These are phyloP conservation scores for Porodaedalea pini DNA, from an alignment of 1,284 basidiomycete species.

Conservation along the genomic window DNA sequence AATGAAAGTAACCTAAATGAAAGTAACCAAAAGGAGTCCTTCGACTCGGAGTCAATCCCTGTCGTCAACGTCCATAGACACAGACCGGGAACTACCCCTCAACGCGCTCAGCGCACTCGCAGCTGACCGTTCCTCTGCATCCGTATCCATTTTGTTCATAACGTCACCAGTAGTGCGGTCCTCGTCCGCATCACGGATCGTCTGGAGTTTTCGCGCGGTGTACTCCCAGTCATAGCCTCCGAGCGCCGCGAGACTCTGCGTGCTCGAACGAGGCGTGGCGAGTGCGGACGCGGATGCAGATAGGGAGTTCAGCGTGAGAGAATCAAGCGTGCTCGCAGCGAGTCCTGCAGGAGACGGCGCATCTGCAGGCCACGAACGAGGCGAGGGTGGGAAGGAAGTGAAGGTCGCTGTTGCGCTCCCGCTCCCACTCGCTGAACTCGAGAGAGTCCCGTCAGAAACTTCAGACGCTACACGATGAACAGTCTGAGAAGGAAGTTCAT, in stretches of 20 bases:
- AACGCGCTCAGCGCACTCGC: slow-evolving; percentile 14
- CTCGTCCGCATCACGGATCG: slow-evolving; percentile 11
- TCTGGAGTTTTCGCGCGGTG: slow-evolving; percentile 14
- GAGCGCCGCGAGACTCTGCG: slow-evolving; percentile 16
- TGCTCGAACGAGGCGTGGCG: slow-evolving; percentile 18
- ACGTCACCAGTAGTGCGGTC: not conserved
- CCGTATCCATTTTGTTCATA: not conserved
- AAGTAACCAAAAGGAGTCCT: not conserved
- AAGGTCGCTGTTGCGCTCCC: slow-evolving; percentile 15
- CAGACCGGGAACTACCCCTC: slow-evolving; percentile 3
- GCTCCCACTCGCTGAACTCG: not conserved
- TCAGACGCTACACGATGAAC: slow-evolving; percentile 1
- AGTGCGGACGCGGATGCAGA: slow-evolving; percentile 5
- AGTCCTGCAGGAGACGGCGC: slow-evolving; percentile 9
- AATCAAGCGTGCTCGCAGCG: slow-evolving; percentile 12
- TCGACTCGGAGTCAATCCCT: not conserved
- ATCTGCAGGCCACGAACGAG: slow-evolving; percentile 13
- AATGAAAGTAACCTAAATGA: not conserved
- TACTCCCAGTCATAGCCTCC: slow-evolving; percentile 20
- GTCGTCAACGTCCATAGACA: slow-evolving; percentile 18
- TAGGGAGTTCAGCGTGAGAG: slow-evolving; percentile 11
- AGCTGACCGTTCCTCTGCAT: not conserved
- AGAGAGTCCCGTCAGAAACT: not conserved
- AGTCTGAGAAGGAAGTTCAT: not conserved
- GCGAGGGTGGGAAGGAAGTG: slow-evolving; percentile 19